phyloP scores from a whole-genome alignment of 768 basidiomycete genomes.

The Lactifluus piperatus region DNA sequence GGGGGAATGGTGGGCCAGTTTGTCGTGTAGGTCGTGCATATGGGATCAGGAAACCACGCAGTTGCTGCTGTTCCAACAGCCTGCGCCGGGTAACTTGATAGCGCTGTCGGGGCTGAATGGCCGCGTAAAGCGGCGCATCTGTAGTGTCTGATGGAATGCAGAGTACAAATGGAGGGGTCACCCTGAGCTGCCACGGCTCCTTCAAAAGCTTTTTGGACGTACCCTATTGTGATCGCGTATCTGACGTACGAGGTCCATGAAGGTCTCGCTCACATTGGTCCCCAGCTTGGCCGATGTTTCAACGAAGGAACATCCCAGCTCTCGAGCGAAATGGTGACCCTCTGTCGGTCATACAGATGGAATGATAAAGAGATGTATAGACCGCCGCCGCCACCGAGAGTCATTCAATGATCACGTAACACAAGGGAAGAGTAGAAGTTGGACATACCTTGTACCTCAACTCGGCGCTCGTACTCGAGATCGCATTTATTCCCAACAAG shows the following conservation, averaged over 20 bases:
- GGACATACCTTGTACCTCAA: conserved; percentile 76
- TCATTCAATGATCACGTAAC: not conserved
- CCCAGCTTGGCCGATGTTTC: conserved; percentile 95
- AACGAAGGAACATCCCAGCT: conserved; percentile 88
- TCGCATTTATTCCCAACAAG: conserved; percentile 98
- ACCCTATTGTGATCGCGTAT: conserved; percentile 93
- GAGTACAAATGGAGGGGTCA: not conserved
- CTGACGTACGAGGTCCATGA: conserved; percentile 84
- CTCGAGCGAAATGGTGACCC: conserved; percentile 91
- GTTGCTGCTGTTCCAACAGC: conserved; percentile 8
- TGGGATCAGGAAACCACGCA: conserved; percentile 6
- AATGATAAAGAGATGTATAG: not conserved
- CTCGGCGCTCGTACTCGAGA: conserved; percentile 89
- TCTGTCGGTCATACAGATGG: conserved; percentile 39
- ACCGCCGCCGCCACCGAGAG: not conserved
- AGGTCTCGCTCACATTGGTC: conserved; percentile 93
- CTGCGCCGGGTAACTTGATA: conserved; percentile 7
- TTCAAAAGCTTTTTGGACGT: too few relatives aligned
- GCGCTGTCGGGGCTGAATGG: not conserved
- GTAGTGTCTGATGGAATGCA: not conserved
- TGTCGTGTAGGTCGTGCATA: not conserved
- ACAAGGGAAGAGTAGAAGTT: not conserved
- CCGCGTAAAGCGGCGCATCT: conserved; percentile 4
- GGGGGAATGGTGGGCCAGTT: not conserved
- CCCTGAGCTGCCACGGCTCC: too few relatives aligned